A percentile compares a stretch with the other conserved stretches of the same genome.
These are phyloP conservation scores for Helminthosporium solani DNA, from an alignment of 2,329 filamentous ascomycete species.

Conservation along the genomic window DNA sequence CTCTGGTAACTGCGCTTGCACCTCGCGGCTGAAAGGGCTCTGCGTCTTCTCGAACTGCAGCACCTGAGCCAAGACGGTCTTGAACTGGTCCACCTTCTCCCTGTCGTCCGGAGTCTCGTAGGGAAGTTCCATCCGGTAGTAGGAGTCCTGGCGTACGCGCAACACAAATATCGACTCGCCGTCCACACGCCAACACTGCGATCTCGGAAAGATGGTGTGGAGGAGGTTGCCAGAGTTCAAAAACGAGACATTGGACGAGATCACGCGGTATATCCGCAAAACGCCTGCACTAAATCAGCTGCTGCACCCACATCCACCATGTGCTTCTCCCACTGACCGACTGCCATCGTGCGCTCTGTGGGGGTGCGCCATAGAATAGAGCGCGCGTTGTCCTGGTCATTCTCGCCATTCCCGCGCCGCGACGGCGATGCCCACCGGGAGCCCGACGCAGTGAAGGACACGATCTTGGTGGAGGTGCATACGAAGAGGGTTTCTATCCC, in stretches of 20 bases:
- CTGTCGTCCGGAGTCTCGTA: constrained; percentile 64
- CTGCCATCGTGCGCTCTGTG: constrained; percentile 78
- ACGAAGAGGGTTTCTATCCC: constrained; percentile 70
- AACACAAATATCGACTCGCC: constrained; percentile 83
- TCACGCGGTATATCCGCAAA: constrained; percentile 81
- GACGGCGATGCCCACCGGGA: constrained; percentile 38
- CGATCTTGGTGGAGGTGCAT: constrained; percentile 71
- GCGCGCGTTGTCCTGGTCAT: constrained; percentile 56
- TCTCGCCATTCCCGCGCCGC: constrained; percentile 21
- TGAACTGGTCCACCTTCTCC: constrained; percentile 65
- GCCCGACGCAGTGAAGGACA: constrained; percentile 57
- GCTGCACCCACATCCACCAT: constrained; percentile 8
- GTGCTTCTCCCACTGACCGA: constrained; percentile 54
- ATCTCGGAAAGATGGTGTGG: constrained; percentile 83
- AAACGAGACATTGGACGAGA: constrained; percentile 77
- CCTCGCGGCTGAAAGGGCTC: constrained; percentile 79
- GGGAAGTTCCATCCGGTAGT: constrained; percentile 88
- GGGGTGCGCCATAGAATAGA: constrained; percentile 71
- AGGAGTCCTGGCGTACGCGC: constrained; percentile 77
- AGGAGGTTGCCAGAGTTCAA: constrained; percentile 81
- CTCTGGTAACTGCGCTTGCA: constrained; percentile 72
- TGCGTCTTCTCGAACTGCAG: constrained; percentile 84
- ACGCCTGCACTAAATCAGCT: constrained; percentile 53
- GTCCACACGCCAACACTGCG: constrained; percentile 92
- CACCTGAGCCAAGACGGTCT: constrained; percentile 68